Base-by-base conservation (phyloP, 83 land plant species). In the Isoetes engelmannii region DNA sequence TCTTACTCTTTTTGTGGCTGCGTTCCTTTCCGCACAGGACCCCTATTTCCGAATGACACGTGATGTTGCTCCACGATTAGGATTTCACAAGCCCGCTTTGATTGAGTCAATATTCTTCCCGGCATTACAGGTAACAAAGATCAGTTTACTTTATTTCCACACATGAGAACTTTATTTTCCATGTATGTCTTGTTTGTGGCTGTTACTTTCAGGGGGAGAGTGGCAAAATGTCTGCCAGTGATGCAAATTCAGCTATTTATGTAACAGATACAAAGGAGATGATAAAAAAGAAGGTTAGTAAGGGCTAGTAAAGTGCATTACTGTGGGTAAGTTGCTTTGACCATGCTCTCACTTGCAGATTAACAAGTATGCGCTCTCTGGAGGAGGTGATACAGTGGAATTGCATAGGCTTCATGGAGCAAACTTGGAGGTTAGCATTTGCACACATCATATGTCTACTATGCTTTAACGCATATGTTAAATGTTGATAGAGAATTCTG, bases 201-300 rank as follows among this genome's bases (percentile, higher is more conserved):
- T 7, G 46, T 48, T 62, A 48, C 20, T 69, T 72, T 46, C 84
- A 93, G 98, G 98, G 98, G 4, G 96, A 93, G 59, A 84, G 86
- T 55, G 98, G 98, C 41, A 93, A 93, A 67, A 93, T 93, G 98
- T 87, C 92, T 69, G 98, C 98, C 42, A 86, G 90, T 81, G 92
- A 87, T 78, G 70, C 96, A 7, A 87, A 77, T 69, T 85, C 98
- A 57, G 98, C 98, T n/a, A 90, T 93, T 48, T 93, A 93, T 83
- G 98, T 93, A 56, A 93, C 89, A 47, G 98, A 93, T 79, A 76
- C 88, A 61, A 64, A 69, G 4, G 84, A 93, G 57, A 80, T 77
- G 10, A 90, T 93, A 20, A 85, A 90, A 65, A 82, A 76, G 71
- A 90, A 90, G 92, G 98, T 92, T 58, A 41, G 72, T 45, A 28